Evolutionary conservation across 2,329 filamentous ascomycete genomes (phyloP).

Genomic region (Shiraia sp.): DNA sequence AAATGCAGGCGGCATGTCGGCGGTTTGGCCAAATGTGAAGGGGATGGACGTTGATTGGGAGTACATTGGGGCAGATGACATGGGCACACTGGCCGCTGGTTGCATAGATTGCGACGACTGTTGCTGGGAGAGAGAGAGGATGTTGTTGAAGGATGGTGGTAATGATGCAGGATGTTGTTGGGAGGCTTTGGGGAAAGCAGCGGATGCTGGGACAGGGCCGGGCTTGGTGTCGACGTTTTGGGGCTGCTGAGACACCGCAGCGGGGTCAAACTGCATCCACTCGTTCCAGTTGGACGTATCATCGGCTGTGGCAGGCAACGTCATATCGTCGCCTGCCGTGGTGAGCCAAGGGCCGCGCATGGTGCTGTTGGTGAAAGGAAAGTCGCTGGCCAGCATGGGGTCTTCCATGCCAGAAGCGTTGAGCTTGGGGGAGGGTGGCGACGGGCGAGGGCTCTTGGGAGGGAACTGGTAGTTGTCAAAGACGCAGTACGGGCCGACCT

Average conservation of each 20-base stretch:
- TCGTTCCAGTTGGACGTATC: conserved; percentile 49
- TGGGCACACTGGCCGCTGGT: conserved; percentile 21
- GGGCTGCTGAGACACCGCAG: conserved; percentile 36
- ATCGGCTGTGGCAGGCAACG: conserved; percentile 34
- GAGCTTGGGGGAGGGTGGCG: conserved; percentile 10
- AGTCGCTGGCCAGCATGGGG: conserved; percentile 40
- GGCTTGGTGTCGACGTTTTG: conserved; percentile 26
- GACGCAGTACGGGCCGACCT: conserved; percentile 46
- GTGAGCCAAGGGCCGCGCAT: conserved; percentile 42
- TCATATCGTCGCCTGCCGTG: conserved; percentile 37
- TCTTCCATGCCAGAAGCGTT: conserved; percentile 34
- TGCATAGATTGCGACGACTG: conserved; percentile 23
- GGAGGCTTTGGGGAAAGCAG: conserved; percentile 30
- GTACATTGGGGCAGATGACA: conserved; percentile 23
- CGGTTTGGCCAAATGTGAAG: conserved; percentile 40
- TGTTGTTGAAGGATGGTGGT: conserved; percentile 25
- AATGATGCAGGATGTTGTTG: conserved; percentile 32
- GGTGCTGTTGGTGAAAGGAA: conserved; percentile 30
- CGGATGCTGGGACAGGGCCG: conserved; percentile 29
- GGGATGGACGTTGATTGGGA: conserved; percentile 22
- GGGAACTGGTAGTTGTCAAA: conserved; percentile 41
- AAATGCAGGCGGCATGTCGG: conserved; percentile 39
- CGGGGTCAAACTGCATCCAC: conserved; percentile 54
- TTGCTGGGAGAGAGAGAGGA: neutral
- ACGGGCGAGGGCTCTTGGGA: conserved; percentile 18